Conservation (phyloP, 2,329 filamentous ascomycete species). For the Scolecobasidium constrictum region DNA sequence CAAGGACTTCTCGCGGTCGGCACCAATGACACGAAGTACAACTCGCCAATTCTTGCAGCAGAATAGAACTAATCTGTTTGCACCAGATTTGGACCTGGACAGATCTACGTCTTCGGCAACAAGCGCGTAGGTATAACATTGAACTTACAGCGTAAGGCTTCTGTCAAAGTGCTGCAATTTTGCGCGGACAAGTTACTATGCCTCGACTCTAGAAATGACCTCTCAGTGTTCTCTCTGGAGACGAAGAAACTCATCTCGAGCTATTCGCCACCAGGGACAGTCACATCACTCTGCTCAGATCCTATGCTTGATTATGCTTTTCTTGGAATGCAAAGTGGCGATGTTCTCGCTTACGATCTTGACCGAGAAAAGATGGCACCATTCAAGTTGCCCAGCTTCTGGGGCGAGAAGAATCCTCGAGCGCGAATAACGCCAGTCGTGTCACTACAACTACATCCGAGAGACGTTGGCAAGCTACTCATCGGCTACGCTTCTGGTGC, state of each 20-base stretch:
- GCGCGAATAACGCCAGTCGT: constrained; percentile 57
- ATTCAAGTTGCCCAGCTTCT: constrained; percentile 80
- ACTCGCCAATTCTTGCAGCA: no score
- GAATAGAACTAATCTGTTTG: no score
- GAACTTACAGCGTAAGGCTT: constrained; percentile 57
- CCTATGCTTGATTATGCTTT: constrained; percentile 91
- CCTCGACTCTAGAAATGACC: constrained; percentile 75
- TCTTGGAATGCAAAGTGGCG: constrained; percentile 69
- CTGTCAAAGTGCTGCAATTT: constrained; percentile 71
- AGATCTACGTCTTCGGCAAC: constrained; percentile 83
- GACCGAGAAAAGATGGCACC: constrained; percentile 67
- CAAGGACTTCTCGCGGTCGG: constrained; percentile 90
- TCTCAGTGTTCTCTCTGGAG: constrained; percentile 73
- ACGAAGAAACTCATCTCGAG: constrained; percentile 54
- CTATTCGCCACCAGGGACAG: constrained; percentile 66
- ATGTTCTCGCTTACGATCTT: constrained; percentile 85
- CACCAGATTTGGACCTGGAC: constrained; percentile 58
- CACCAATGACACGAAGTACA: constrained; percentile 68
- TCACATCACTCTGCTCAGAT: constrained; percentile 67
- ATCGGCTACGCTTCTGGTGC: constrained; percentile 87
- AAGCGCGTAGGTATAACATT: constrained; percentile 68
- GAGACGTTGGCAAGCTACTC: constrained; percentile 82
- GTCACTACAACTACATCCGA: constrained; percentile 73
- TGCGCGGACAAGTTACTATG: constrained; percentile 76
- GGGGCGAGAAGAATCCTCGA: constrained; percentile 61